Conservation (phyloP, 2,329 filamentous ascomycete species). For the Hymenoscyphus fructigenus region DNA sequence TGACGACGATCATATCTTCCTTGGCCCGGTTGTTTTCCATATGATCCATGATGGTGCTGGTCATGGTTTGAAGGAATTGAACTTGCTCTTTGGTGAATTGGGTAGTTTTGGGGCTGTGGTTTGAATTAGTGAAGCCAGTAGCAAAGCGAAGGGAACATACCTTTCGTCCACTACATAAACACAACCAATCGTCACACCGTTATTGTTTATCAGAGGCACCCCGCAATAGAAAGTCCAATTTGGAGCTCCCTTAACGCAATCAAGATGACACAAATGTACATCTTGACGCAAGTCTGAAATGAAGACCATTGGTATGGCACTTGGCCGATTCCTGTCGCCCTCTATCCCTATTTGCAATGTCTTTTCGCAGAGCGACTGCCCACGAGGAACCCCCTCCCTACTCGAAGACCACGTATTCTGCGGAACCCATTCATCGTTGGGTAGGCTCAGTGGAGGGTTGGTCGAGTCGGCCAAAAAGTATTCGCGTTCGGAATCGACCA, state of each 20-base stretch:
- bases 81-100: constrained; percentile 50
- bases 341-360: constrained; percentile 23
- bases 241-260: constrained; percentile 25
- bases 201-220: constrained; percentile 28
- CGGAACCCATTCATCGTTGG: constrained; percentile 22
- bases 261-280: constrained; percentile 20
- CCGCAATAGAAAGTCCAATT: constrained; percentile 31
- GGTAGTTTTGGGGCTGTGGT: constrained; percentile 47
- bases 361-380: constrained; percentile 30
- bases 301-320: constrained; percentile 22
- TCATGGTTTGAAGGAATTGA: constrained; percentile 57
- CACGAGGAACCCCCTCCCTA: constrained; percentile 22
- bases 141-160: too few species aligned
- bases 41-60: constrained; percentile 57
- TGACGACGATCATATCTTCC: constrained; percentile 51
- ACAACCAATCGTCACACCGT: constrained; percentile 31
- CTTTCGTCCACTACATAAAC: constrained; percentile 48
- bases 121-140: too few species aligned
- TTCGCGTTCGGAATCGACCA: constrained; percentile 29
- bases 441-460: constrained; percentile 38
- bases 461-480: constrained; percentile 44
- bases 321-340: constrained; percentile 14
- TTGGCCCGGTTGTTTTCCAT: constrained; percentile 55
- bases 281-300: constrained; percentile 25
- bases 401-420: constrained; percentile 27